Evolutionary conservation across 495 filamentous ascomycete species (phyloP), one percentile per base, ranked within the genome.

Genomic region (Apiosordaria backusii): DNA sequence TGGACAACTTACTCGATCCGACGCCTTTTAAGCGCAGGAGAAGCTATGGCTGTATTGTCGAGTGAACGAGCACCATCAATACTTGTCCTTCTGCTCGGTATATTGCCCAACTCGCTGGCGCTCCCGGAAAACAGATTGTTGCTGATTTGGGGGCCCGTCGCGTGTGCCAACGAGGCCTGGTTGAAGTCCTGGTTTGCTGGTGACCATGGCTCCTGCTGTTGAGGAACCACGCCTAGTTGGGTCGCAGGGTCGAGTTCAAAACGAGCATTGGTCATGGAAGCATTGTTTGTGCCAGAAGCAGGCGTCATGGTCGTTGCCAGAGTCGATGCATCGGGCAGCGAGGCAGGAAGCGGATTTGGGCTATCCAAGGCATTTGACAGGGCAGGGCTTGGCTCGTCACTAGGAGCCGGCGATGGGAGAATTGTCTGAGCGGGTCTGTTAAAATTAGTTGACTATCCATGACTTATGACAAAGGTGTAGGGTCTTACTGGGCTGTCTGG

Each of bases 401-500:
- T 87, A 3, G 83, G 81, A 19, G 83, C 79, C 52, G 86, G 85
- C 16, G 86, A 87, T 1, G 81, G 86, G 53, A 86, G 77, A 24
- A 84, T 72, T 50, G 57, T 54, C 55, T 63, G 69, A 40, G 26
- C 18, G 25, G 59, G 59, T 35, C 59, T 61, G 26, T 45, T 7
- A 19, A 13, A 19, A 27, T 61, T 18, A 25, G 57, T 18, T 26
- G 4, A 27, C 22, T 21, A 55, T 0, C 53, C 24, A 59, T 18
- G 22, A 2, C 2, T 21, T 27, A 6, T 21, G 52, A 19, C 9
- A 55, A 55, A 19, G 52, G 22, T 55, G 52, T 45, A 55, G 19
- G 52, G 52, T 18, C 52, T 19, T 55, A 23, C 52, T 55, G 35
- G 35, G 16, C 35, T 45, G n/a, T 21, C 13, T 21, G 50, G 4